These are phyloP conservation scores for Tetrahymena thermophila DNA, from an alignment of 73 alveolate genomes.

Conservation along the genomic window DNA sequence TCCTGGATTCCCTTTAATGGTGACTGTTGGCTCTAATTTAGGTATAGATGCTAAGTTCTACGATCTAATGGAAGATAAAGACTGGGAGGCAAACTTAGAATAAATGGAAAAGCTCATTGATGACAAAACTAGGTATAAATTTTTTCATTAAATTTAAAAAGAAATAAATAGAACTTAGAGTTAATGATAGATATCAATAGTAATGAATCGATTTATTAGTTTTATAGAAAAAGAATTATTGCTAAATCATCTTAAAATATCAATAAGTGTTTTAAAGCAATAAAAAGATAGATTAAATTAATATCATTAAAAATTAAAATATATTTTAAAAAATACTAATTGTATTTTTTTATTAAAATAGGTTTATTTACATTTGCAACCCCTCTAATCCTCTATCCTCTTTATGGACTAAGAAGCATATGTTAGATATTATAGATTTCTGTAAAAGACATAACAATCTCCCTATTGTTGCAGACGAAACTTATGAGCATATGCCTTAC, in stretches of 20 bases:
- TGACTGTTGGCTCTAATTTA: slow-evolving; percentile 10
- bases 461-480: slow-evolving; percentile 39
- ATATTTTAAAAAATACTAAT: too few species aligned
- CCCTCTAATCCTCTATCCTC: background rate
- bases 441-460: slow-evolving; percentile 28
- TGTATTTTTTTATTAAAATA: background rate
- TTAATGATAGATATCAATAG: background rate
- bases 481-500: slow-evolving; percentile 32
- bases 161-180: background rate
- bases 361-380: background rate
- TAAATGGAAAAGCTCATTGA: slow-evolving; percentile 17
- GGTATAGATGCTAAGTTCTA: slow-evolving; percentile 33
- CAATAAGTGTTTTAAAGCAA: too few species aligned
- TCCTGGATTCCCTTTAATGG: slow-evolving; percentile 35
- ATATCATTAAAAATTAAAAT: too few species aligned
- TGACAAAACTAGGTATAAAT: background rate
- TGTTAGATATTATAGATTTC: background rate
- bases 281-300: too few species aligned
- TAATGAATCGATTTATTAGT: too few species aligned
- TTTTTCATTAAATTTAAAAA: background rate
- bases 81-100: slow-evolving; percentile 19
- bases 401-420: background rate
- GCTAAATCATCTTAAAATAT: too few species aligned
- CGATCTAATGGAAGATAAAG: slow-evolving; percentile 20
- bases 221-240: too few species aligned